Evolutionary conservation across 2,329 filamentous ascomycete species (phyloP), one percentile per base, ranked within the genome.

Genomic region (Lachnellula occidentalis): DNA sequence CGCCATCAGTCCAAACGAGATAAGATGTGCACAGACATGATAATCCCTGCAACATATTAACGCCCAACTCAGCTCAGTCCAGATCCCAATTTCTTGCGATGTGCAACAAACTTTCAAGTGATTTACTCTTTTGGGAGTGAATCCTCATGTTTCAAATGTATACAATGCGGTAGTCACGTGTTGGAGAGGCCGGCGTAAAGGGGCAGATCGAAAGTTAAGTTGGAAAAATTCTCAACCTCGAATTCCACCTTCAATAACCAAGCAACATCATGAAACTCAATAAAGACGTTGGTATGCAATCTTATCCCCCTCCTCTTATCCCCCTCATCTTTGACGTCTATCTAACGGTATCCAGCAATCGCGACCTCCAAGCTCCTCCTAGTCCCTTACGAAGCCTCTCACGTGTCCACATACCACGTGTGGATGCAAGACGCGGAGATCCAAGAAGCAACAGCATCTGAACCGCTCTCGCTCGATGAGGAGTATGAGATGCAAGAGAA

Each of bases 401-500:
- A 96, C 74, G 92, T 97, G 22, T 78, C 78, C 15, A 84, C 79
- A 37, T 96, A 96, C 69, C 90, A 96, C 69, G 74, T 78, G 66
- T 97, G 92, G 92, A 96, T 97, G 92, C 80, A 92, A 75, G 68
- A 63, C 58, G 51, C 56, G 43, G 80, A 83, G 46, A 88, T 96
- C 39, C 92, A 87, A 74, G 77, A 84, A 71, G 86, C 88, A 51
- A 97, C 92, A 0, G 91, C 92, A 1, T 96, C 92, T 0, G 91
- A 96, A 59, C 88, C 86, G 0, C 78, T 97, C 49, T 85, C 81
- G 0, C 76, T 96, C 0, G 76, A 82, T 1, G 87, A 96, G 67
- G 92, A 97, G 75, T 90, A 94, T 71, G 81, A 83, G 48, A 97
- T 96, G 85, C 92, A 96, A 71, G 73, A 74, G n/a, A 90, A 85